A percentile compares a stretch with the other conserved stretches of the same genome.
Conservation (phyloP, 2,329 filamentous ascomycete genomes). For the Xylariaceae sp. region DNA sequence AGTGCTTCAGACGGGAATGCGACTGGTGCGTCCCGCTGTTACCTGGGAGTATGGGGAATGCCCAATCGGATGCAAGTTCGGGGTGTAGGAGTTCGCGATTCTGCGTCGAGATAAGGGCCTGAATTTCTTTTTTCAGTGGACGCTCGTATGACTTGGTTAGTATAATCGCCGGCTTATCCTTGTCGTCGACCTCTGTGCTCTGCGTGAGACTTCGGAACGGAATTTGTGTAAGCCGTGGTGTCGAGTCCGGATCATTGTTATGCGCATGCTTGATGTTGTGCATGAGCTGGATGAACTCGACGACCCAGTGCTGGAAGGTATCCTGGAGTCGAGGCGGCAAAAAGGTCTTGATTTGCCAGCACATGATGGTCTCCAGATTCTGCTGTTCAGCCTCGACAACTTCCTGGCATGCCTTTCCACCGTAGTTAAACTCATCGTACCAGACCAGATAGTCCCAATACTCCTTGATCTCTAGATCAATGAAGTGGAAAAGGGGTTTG, state of each 20-base stretch:
- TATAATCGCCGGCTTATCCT: conserved; percentile 59
- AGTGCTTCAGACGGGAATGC: conserved; percentile 31
- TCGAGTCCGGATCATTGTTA: conserved; percentile 45
- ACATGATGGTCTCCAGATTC: conserved; percentile 85
- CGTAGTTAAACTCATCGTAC: conserved; percentile 99
- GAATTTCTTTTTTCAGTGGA: conserved; percentile 83
- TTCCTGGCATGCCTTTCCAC: conserved; percentile 82
- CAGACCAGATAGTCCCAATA: conserved; percentile 99
- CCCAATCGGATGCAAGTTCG: conserved; percentile 80
- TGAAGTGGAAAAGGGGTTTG: conserved; percentile 93
- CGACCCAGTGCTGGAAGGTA: conserved; percentile 84
- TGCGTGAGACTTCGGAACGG: conserved; percentile 48
- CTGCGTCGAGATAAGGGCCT: conserved; percentile 74
- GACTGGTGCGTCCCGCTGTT: conserved; percentile 46
- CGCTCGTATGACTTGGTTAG: conserved; percentile 81
- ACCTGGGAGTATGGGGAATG: conserved; percentile 74
- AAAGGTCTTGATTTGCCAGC: conserved; percentile 95
- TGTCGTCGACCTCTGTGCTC: conserved; percentile 47
- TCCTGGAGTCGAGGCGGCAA: conserved; percentile 74
- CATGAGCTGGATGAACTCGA: conserved; percentile 95
- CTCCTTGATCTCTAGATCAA: conserved; percentile 94
- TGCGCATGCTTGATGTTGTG: conserved; percentile 71
- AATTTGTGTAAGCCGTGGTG: conserved; percentile 54
- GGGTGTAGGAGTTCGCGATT: conserved; percentile 85
- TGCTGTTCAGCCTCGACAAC: conserved; percentile 70